phyloP scores from a whole-genome alignment of 176 grass and related monocot genomes.

The Typha latifolia region DNA sequence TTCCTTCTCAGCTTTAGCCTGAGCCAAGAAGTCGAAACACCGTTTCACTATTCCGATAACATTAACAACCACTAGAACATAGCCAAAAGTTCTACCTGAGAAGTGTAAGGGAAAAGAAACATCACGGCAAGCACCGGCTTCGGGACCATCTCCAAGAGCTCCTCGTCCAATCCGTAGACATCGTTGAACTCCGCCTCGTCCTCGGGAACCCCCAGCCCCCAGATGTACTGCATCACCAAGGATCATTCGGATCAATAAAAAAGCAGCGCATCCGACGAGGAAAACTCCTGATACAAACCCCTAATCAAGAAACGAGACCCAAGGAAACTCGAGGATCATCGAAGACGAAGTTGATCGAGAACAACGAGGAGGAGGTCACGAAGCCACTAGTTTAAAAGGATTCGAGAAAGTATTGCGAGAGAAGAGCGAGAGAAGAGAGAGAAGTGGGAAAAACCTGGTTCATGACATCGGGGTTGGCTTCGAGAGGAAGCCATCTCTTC shows the following conservation, averaged over 20 bases:
- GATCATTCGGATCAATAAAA: background rate
- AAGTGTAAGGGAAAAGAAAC: constrained; percentile 79
- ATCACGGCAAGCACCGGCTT: constrained; percentile 88
- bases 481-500: constrained; percentile 85
- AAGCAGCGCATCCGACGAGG: background rate
- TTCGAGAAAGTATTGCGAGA: background rate
- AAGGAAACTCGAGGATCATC: background rate
- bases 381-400: no score
- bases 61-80: background rate
- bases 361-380: no score
- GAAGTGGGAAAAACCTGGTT: constrained; percentile 52
- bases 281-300: background rate
- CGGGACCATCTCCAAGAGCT: constrained; percentile 77
- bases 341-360: no score
- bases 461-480: constrained; percentile 88
- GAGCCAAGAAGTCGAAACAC: background rate
- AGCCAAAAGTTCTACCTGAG: constrained; percentile 18
- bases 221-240: constrained; percentile 50
- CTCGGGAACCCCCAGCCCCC: constrained; percentile 74
- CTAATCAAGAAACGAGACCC: background rate
- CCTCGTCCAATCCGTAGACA: constrained; percentile 91
- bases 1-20: constrained; percentile 14
- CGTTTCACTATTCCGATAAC: background rate
- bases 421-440: background rate
- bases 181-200: constrained; percentile 67